These are phyloP conservation scores for Pythium biforme DNA, from an alignment of 352 stramenopile genomes.

Conservation along the genomic window DNA sequence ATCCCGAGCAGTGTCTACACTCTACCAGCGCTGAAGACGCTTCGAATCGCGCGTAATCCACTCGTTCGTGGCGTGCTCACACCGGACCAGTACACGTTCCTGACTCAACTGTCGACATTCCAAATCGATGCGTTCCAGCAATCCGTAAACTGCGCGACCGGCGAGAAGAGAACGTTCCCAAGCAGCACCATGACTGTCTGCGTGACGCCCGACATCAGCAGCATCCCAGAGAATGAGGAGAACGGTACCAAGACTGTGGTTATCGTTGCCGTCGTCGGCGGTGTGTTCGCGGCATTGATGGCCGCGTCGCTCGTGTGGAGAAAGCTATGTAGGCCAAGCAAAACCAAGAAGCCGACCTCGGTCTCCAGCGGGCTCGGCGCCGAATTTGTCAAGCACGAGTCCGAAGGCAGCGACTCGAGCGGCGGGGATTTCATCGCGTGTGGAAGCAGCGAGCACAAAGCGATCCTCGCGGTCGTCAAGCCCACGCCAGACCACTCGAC, in stretches of 20 bases:
- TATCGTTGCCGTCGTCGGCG: not conserved
- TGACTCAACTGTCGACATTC: conserved; percentile 2
- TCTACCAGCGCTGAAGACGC: not conserved
- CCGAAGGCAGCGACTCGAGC: conserved; percentile 4
- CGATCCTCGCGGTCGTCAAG: not conserved
- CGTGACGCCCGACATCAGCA: conserved; percentile 5
- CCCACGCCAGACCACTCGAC: not conserved
- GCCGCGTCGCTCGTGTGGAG: not conserved
- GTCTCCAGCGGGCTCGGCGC: not conserved
- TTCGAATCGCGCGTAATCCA: conserved; percentile 9
- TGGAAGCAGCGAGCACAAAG: not conserved
- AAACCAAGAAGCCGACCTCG: not conserved
- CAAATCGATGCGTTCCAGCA: conserved; percentile 1
- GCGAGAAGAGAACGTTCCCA: not conserved
- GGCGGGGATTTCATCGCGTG: not conserved
- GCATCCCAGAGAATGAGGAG: not conserved
- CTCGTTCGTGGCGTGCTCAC: not conserved
- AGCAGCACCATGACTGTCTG: not conserved
- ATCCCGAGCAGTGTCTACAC: conserved; percentile 6
- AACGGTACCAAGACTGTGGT: not conserved
- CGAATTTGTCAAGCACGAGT: conserved; percentile 13
- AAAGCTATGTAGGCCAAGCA: not conserved
- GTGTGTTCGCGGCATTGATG: not conserved
- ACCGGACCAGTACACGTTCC: conserved; percentile 14
- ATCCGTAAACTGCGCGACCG: not conserved